These are phyloP conservation scores for Rhinocladiella similis DNA, from an alignment of 2,329 filamentous ascomycete genomes.

Conservation along the genomic window DNA sequence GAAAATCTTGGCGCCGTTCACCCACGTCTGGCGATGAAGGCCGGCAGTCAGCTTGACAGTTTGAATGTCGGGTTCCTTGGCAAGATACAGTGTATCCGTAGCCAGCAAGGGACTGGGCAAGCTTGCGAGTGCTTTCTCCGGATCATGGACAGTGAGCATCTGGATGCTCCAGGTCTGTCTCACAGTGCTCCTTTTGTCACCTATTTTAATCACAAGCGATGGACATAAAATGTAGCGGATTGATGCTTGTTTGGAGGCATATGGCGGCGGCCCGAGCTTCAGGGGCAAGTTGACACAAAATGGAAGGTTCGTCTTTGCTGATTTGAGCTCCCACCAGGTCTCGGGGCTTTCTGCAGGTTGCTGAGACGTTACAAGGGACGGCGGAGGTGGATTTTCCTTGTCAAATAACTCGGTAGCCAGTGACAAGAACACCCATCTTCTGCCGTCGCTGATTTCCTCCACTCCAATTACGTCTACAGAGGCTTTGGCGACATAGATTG, in stretches of 20 bases:
- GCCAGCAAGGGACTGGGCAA: constrained; percentile 40
- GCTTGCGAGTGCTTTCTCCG: constrained; percentile 56
- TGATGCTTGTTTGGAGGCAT: constrained; percentile 51
- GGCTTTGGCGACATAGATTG: constrained; percentile 50
- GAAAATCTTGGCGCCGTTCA: constrained; percentile 57
- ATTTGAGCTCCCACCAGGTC: constrained; percentile 50
- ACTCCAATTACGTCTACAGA: constrained; percentile 54
- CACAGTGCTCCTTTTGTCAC: constrained; percentile 50
- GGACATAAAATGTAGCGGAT: constrained; percentile 53
- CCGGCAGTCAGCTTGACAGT: constrained; percentile 52
- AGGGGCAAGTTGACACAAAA: constrained; percentile 56
- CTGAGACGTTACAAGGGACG: constrained; percentile 50
- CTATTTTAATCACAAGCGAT: constrained; percentile 49
- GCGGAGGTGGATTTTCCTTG: constrained; percentile 50
- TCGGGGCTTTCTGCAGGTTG: constrained; percentile 33
- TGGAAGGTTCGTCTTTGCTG: constrained; percentile 49
- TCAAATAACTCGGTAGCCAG: constrained; percentile 55
- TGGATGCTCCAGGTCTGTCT: constrained; percentile 51
- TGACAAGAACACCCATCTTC: constrained; percentile 51
- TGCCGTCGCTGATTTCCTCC: constrained; percentile 50
- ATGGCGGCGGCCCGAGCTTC: constrained; percentile 56
- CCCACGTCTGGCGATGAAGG: constrained; percentile 59
- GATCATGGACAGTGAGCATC: constrained; percentile 57
- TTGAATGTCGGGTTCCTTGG: constrained; percentile 43
- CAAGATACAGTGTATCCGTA: constrained; percentile 46